Conservation (phyloP, 139 green algal species). For the Tetradesmus lagerheimii region DNA sequence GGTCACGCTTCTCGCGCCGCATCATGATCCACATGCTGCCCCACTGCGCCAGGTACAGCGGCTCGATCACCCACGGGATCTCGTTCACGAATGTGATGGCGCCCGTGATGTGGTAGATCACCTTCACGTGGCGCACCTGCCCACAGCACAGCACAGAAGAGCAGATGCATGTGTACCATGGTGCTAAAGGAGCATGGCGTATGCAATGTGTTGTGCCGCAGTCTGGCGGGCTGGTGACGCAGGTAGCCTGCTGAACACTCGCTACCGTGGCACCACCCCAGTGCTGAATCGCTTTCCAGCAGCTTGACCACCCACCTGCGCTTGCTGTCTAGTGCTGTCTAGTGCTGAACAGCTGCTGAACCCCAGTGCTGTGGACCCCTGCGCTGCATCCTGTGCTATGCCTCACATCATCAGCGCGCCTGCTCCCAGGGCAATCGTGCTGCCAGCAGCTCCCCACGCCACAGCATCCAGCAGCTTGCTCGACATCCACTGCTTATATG, state of each 20-base stretch:
- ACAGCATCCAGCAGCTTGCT: not conserved
- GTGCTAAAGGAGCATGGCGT: too few species aligned
- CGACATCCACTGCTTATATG: too few species aligned
- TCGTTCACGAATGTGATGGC: constrained; percentile 99
- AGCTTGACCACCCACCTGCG: too few species aligned
- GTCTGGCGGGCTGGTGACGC: too few species aligned
- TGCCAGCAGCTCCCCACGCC: constrained; percentile 93
- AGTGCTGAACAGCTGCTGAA: too few species aligned
- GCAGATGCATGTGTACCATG: not conserved
- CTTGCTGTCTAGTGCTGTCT: too few species aligned
- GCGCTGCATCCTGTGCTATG: not conserved
- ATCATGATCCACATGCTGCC: constrained; percentile 99
- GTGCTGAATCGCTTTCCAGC: too few species aligned
- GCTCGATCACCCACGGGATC: constrained; percentile 97
- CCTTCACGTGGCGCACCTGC: constrained; percentile 94
- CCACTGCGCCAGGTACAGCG: constrained; percentile 98
- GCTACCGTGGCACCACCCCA: too few species aligned
- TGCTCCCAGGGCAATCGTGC: constrained; percentile 99
- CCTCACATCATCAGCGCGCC: not conserved
- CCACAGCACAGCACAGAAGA: not conserved
- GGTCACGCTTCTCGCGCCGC: constrained; percentile 98
- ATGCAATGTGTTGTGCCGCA: too few species aligned
- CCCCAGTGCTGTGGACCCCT: not conserved
- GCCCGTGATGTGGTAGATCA: constrained; percentile 99
- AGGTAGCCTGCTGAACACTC: too few species aligned